Evolutionary conservation across 2,329 filamentous ascomycete species (phyloP).

Genomic region (Aspergillus transmontanensis): DNA sequence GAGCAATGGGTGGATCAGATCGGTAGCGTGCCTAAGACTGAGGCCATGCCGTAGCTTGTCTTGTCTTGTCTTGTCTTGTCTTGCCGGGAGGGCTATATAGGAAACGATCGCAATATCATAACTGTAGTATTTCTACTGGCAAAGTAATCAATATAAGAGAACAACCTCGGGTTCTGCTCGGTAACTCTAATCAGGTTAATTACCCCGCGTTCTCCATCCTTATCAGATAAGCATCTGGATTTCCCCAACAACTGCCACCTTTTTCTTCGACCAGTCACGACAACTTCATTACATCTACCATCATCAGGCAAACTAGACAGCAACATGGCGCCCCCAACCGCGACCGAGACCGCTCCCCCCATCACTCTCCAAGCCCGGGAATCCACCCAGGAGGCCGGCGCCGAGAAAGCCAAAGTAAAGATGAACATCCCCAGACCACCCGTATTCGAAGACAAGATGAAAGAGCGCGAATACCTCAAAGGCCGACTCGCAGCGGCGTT

Average conservation of each 20-base stretch:
- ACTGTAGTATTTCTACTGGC: no score
- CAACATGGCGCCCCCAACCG: conserved; percentile 32
- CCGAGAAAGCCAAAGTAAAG: conserved; percentile 34
- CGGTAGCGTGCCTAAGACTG: not conserved
- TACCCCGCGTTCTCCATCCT: not conserved
- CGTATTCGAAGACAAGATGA: conserved; percentile 43
- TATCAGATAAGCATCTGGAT: not conserved
- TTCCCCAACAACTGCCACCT: not conserved
- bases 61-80: no score
- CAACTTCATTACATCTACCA: not conserved
- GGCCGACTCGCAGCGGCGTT: conserved; percentile 58
- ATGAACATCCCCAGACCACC: conserved; percentile 37
- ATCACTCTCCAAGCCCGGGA: conserved; percentile 22
- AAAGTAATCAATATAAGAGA: no score
- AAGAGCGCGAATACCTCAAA: conserved; percentile 58
- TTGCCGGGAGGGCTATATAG: no score
- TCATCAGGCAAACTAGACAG: not conserved
- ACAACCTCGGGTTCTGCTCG: not conserved
- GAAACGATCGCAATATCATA: no score
- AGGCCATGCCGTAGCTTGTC: conserved; percentile 6
- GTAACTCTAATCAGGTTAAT: not conserved
- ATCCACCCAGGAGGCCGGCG: conserved; percentile 26
- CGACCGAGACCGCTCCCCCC: conserved; percentile 25
- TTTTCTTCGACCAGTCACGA: no score
- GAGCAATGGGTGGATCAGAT: conserved; percentile 25